Evolutionary conservation across 306 rosid genomes (phyloP), one percentile per base, ranked within the genome.

Genomic region (Ochetophila trinervis): DNA sequence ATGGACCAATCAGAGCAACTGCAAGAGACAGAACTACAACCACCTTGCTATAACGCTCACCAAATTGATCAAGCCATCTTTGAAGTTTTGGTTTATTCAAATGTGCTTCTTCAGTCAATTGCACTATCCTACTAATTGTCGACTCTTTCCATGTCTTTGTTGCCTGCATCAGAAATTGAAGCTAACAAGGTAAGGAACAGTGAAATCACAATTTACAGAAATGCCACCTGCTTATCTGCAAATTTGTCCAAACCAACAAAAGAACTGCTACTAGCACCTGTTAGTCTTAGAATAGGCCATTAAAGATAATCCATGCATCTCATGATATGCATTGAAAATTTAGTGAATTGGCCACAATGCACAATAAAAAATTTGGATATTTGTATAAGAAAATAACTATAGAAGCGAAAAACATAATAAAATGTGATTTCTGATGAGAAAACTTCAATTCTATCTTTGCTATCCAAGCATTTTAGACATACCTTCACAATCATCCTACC

Each of bases 1-100:
- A 83, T 66, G 97, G 96, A 64, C 99, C 97, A 69, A 90, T 67
- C 66, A 93, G 76, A 67, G 99, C 99, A 71, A 93, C 57, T 40
- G 94, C 87, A 50, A 88, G 60, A 45, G 99, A 90, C 77, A 93
- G 75, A 67, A 90, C 88, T 69, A 93, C 87, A 70, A 93, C 99
- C 71, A 84, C 87, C 84, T 86, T 86, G 87, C 99, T 93, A 84
- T 90, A 93, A 27, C 70, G 86, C 77, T 93, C 99, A 30, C 99
- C 97, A 80, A 90, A 93, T 78, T 93, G 94, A 74, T 93, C 96
- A 63, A 93, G 82, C 99, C 99, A 93, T 80, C 99, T 87, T 78
- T 93, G 91, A 79, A 90, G 97, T 82, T 82, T 90, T 24, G 99
- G 97, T 79, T 82, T 90, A 76, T 84, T 93, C 82, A 82, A 72